A percentile compares a stretch with the other conserved stretches of the same genome.
phyloP scores from a whole-genome alignment of 1,284 basidiomycete species.

The Trametes versicolor region DNA sequence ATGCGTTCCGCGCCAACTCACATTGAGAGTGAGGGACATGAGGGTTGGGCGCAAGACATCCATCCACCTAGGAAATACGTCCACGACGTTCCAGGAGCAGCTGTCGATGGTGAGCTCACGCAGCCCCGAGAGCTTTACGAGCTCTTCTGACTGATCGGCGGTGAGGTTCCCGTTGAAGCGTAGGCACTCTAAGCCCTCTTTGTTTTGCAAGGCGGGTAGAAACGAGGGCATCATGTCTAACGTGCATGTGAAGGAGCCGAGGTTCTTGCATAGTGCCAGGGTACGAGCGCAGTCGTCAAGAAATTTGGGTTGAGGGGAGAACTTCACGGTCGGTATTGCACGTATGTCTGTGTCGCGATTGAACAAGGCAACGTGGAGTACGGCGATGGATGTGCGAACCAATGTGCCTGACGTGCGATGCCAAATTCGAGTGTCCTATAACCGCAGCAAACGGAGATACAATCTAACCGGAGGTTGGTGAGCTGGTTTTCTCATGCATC shows the following conservation, averaged over 20 bases:
- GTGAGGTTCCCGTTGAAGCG: conserved; percentile 60
- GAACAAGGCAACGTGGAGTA: background rate
- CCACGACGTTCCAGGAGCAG: conserved; percentile 68
- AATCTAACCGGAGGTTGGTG: conserved; percentile 42
- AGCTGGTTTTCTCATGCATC: background rate
- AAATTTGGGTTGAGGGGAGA: conserved; percentile 56
- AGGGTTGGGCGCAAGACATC: conserved; percentile 52
- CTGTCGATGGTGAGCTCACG: conserved; percentile 61
- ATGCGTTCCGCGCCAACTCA: conserved; percentile 46
- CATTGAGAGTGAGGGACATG: conserved; percentile 63
- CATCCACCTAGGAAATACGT: conserved; percentile 65
- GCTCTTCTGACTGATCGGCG: conserved; percentile 54
- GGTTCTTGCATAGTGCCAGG: conserved; percentile 58
- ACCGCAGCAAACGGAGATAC: conserved; percentile 70
- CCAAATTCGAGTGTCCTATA: conserved; percentile 58
- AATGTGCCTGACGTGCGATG: conserved; percentile 66
- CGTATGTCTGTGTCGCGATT: conserved; percentile 59
- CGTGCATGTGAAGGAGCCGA: conserved; percentile 65
- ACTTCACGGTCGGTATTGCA: conserved; percentile 49
- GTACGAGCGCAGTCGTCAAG: conserved; percentile 59
- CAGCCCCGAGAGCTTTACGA: conserved; percentile 54
- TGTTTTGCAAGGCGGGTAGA: conserved; percentile 55
- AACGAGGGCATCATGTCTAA: conserved; percentile 58
- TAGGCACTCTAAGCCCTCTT: conserved; percentile 55
- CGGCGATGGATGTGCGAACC: conserved; percentile 49